phyloP scores from a whole-genome alignment of 2,329 filamentous ascomycete species.

The Pestalotiopsis sp. region DNA sequence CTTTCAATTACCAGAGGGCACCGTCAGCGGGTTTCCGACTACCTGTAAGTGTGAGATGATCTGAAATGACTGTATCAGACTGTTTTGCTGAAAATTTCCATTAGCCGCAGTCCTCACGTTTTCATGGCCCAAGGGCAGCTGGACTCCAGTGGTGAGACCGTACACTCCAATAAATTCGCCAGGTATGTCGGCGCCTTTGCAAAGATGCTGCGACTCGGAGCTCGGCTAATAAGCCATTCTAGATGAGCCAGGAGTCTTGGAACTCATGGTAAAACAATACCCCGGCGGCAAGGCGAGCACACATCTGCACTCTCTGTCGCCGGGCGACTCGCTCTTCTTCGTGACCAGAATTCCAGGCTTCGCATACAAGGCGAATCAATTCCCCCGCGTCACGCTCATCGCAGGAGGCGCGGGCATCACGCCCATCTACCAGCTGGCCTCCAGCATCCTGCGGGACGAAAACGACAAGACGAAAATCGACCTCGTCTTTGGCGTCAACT shows the following conservation, averaged over 20 bases:
- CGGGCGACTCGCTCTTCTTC: constrained; percentile 64
- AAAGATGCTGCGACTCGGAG: background rate
- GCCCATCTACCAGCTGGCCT: constrained; percentile 67
- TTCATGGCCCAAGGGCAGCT: constrained; percentile 58
- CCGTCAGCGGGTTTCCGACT: constrained; percentile 50
- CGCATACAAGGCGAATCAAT: constrained; percentile 54
- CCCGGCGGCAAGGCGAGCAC: constrained; percentile 65
- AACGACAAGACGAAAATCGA: constrained; percentile 64
- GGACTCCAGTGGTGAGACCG: constrained; percentile 63
- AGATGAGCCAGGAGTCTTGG: constrained; percentile 61
- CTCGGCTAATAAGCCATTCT: constrained; percentile 11
- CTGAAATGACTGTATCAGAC: background rate
- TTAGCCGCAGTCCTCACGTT: constrained; percentile 60
- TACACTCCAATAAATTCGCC: constrained; percentile 66
- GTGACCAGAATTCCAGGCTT: constrained; percentile 56
- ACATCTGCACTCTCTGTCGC: constrained; percentile 66
- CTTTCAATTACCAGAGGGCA: constrained; percentile 54
- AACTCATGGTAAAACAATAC: constrained; percentile 70
- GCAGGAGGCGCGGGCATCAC: constrained; percentile 76
- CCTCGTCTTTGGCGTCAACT: constrained; percentile 69
- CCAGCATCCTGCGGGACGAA: constrained; percentile 63
- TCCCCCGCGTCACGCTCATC: constrained; percentile 60
- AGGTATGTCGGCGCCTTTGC: constrained; percentile 35
- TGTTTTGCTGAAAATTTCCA: background rate
- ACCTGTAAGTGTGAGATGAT: constrained; percentile 41